phyloP scores from a whole-genome alignment of 2,329 filamentous ascomycete species.

The Boeremia lycopersici region DNA sequence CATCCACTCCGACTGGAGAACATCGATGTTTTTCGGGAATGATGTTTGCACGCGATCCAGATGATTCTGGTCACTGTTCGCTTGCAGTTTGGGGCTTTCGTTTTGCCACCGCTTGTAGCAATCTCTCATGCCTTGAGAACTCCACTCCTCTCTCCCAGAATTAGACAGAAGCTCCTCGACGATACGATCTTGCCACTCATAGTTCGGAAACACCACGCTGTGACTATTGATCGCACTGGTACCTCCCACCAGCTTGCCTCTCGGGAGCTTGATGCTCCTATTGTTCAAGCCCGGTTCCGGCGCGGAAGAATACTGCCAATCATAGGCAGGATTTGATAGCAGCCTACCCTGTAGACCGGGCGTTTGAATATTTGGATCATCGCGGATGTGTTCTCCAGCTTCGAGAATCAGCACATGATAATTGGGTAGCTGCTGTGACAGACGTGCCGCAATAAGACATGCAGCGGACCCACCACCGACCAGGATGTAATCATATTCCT shows the following conservation, averaged over 20 bases:
- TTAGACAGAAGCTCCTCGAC: constrained; percentile 17
- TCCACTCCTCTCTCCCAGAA: constrained; percentile 17
- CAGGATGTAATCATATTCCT: constrained; percentile 22
- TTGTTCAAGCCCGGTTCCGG: constrained; percentile 21
- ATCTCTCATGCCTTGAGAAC: constrained; percentile 17
- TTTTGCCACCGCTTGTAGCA: constrained; percentile 23
- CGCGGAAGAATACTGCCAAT: constrained; percentile 9
- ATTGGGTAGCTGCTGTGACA: constrained; percentile 20
- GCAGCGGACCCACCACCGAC: constrained; percentile 26
- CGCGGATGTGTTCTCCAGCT: constrained; percentile 23
- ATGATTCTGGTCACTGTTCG: neutral
- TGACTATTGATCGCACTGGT: constrained; percentile 31
- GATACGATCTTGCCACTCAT: constrained; percentile 27
- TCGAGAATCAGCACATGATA: constrained; percentile 22
- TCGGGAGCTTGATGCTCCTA: constrained; percentile 23
- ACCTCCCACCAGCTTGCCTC: constrained; percentile 25
- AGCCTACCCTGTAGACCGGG: constrained; percentile 17
- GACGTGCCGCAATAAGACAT: constrained; percentile 25
- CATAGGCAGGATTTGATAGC: constrained; percentile 17
- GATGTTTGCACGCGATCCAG: constrained; percentile 20
- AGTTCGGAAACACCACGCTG: constrained; percentile 26
- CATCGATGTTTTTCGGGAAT: constrained; percentile 19
- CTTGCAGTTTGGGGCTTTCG: constrained; percentile 3
- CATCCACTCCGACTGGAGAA: constrained; percentile 20
- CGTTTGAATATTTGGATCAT: constrained; percentile 23